Base-by-base conservation (phyloP, 2,329 filamentous ascomycete species). In the Pseudopithomyces maydicus region DNA sequence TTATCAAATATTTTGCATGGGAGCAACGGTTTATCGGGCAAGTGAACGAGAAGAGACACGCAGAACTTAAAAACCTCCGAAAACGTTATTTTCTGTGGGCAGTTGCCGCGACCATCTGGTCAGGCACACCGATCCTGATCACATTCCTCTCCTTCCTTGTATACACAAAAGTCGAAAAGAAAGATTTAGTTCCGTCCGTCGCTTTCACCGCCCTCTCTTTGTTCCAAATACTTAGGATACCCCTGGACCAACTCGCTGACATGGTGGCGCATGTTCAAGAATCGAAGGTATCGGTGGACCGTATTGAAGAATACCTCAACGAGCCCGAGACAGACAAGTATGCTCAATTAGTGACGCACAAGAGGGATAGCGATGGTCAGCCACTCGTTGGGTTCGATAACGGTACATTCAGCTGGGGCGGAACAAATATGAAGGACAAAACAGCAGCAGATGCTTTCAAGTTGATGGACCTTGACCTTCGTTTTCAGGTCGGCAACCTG, bases 1-100 rank as follows among this genome's bases (percentile, higher is more conserved):
- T 99, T 74, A 98, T 99, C 85, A 99, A 99, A 74, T 99, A 95
- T 77, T 99, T 99, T 74, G 94, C 95, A 0, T 99, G 95, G 95
- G 95, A 99, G 75, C 88, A 92, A 67, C 90, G 94, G 2, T 99
- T 97, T 73, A 86, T 90, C 55, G 85, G 86, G 20, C 87, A 91
- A 53, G 92, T 99, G 33, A 90, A 96, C 58, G 94, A 97, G 74
- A 97, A 97, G 79, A 88, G 95, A 60, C 82, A 83, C 42, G 81
- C 81, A 2, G 95, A 99, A 75, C 82, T 99, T 50, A 87, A 85
- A 66, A 87, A 91, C 32, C 78, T 99, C 53, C 88, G 92, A 55
- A 85, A 85, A 38, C 87, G 94, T 58, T 99, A 96, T 78, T 87
- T 97, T 62, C 82, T 98, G 38, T 99, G 94, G 94, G 91, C 94